These are phyloP conservation scores for Beta vulgaris DNA, from an alignment of 148 eudicot genomes.

Conservation along the genomic window DNA sequence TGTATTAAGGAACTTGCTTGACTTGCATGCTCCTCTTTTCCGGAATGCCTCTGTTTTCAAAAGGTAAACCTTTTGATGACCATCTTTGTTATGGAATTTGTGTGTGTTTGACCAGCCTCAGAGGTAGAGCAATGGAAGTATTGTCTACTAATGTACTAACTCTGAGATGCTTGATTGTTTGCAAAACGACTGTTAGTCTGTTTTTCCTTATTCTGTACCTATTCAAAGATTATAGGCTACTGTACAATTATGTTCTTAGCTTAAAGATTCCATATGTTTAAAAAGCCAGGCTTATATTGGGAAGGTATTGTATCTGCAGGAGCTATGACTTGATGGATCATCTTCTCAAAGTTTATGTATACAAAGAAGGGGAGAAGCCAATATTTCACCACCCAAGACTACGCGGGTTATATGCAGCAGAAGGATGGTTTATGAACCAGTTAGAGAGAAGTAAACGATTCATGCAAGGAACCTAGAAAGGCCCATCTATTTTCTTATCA, in stretches of 20 bases:
- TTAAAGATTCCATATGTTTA: background rate
- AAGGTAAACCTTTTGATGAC: conserved; percentile 39
- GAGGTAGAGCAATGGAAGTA: background rate
- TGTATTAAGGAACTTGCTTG: conserved; percentile 26
- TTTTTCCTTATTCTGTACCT: background rate
- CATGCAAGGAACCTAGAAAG: conserved; percentile 58
- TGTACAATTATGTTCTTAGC: background rate
- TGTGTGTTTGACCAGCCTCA: background rate
- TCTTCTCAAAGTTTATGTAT: conserved; percentile 56
- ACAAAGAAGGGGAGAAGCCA: conserved; percentile 78
- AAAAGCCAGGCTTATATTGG: background rate
- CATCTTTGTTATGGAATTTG: background rate
- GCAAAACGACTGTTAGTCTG: background rate
- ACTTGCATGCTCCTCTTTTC: conserved; percentile 56
- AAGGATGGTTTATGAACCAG: conserved; percentile 87
- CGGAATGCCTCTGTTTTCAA: conserved; percentile 61
- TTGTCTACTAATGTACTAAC: too few species aligned
- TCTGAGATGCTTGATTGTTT: background rate
- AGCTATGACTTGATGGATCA: conserved; percentile 73
- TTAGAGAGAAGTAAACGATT: conserved; percentile 52
- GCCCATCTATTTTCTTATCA: conserved; percentile 76
- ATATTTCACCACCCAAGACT: conserved; percentile 65
- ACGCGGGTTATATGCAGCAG: conserved; percentile 73
- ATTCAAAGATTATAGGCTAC: too few species aligned
- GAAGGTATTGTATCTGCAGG: conserved; percentile 37